Evolutionary conservation across 2,329 filamentous ascomycete genomes (phyloP).

Genomic region (Sporothrix brunneoviolacea): DNA sequence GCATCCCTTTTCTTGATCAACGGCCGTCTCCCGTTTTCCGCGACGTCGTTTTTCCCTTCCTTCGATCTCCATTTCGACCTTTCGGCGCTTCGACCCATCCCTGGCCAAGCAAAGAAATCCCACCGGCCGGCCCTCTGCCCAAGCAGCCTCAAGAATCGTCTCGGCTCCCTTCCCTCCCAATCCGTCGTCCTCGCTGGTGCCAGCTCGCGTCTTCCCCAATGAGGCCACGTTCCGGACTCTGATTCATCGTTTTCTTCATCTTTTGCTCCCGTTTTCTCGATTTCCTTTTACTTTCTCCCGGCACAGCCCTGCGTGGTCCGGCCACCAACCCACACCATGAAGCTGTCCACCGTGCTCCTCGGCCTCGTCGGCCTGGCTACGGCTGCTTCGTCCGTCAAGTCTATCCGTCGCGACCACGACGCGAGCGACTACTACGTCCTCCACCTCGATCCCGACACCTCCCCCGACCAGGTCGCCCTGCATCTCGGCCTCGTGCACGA

Average conservation of each 20-base stretch:
- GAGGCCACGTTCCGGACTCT: conserved; percentile 2
- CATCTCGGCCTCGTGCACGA: conserved; percentile 73
- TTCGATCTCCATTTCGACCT: background rate
- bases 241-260: background rate
- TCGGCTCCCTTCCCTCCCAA: conserved; percentile 1
- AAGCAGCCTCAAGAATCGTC: background rate
- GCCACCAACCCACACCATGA: conserved; percentile 34
- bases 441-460: conserved; percentile 61
- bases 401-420: conserved; percentile 62
- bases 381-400: conserved; percentile 36
- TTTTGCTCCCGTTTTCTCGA: background rate
- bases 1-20: background rate
- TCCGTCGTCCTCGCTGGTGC: background rate
- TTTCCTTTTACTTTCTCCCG: background rate
- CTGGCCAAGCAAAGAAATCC: background rate
- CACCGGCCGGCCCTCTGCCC: background rate
- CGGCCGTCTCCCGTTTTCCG: too few relatives aligned
- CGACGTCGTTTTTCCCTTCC: too few relatives aligned
- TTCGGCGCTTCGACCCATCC: background rate
- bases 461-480: conserved; percentile 63
- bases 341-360: conserved; percentile 42
- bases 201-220: conserved; percentile 9
- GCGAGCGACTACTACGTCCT: conserved; percentile 89
- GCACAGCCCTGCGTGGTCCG: background rate
- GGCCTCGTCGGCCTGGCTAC: conserved; percentile 46